These are phyloP conservation scores for Gyromitra esculenta DNA, from an alignment of 2,329 filamentous ascomycete genomes.

Conservation along the genomic window DNA sequence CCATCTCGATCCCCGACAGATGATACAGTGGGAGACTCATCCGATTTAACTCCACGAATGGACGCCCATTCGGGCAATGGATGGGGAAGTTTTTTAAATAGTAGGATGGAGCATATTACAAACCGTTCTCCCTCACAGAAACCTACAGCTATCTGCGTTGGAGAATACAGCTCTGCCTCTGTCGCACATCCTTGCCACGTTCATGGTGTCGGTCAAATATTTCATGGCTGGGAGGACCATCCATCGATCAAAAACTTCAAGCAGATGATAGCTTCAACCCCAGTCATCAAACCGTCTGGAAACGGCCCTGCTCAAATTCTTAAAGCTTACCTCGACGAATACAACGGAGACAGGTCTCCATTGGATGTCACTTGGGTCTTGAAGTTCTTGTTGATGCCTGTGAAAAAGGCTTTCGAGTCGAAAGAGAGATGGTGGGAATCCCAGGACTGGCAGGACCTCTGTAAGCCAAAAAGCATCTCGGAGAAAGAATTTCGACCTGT, in stretches of 20 bases:
- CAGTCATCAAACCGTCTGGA: slow-evolving; percentile 47
- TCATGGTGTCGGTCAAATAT: slow-evolving; percentile 47
- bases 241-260: slow-evolving; percentile 42
- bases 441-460: slow-evolving; percentile 45
- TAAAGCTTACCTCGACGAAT: slow-evolving; percentile 47
- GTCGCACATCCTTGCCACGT: slow-evolving; percentile 40
- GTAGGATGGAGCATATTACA: slow-evolving; percentile 50
- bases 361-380: slow-evolving; percentile 48
- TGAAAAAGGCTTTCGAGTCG: slow-evolving; percentile 5
- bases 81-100: slow-evolving; percentile 38
- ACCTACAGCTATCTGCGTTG: slow-evolving; percentile 48
- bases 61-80: slow-evolving; percentile 16
- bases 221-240: slow-evolving; percentile 43
- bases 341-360: slow-evolving; percentile 38
- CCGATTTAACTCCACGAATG: background rate
- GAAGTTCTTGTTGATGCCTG: slow-evolving; percentile 45
- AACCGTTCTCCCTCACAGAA: slow-evolving; percentile 45
- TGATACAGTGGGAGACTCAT: background rate
- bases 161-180: slow-evolving; percentile 48
- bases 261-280: slow-evolving; percentile 50
- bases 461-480: slow-evolving; percentile 29
- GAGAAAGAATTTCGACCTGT: slow-evolving; percentile 44
- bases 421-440: slow-evolving; percentile 46
- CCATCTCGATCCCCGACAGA: background rate
- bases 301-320: slow-evolving; percentile 50